Base-by-base conservation (phyloP, 345 rosid species). In the Gossypium longicalyx region DNA sequence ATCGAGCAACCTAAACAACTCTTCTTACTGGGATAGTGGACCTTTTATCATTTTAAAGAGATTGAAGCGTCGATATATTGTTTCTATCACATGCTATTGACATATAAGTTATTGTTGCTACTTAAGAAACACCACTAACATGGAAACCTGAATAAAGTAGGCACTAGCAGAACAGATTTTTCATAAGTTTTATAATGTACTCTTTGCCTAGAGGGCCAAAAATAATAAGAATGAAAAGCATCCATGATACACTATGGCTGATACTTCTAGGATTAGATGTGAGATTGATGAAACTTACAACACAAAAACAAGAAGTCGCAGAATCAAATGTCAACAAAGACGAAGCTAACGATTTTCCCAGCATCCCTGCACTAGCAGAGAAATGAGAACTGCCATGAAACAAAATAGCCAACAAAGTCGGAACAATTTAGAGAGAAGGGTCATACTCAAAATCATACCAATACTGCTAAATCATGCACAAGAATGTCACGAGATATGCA, bases 311-410 rank as follows among this genome's bases (percentile, higher is more conserved):
- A 44, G 76, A 67, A 27, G 76, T 70, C 43, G 68, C 43, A 69
- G 78, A 78, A 73, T 79, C 79, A 54, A 79, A 67, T 3, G 84
- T 80, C 59, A 84, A 76, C 75, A 89, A 67, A 80, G 90, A 86
- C 73, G 90, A 90, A 80, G 88, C 84, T 70, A 79, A 64, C 27
- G 85, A 78, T 80, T 80, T 88, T 62, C 89, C 90, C 29, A 84
- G 83, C 94, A 93, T 90, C 83, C 80, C 91, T 85, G 74, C 78
- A 77, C 38, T 68, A 68, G 9, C 65, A 61, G 41, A 70, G 45
- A 74, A 78, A 72, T 11, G 27, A 12, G 13, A 77, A 67, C 20
- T 64, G 10, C 13, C 22, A 25, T 29, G 47, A 20, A 64, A 25
- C 11, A n/a, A 62, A 63, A 6, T 9, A 72, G 45, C n/a, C 63